A percentile compares a stretch with the other conserved stretches of the same genome.
phyloP scores from a whole-genome alignment of 371 early-diverging fungal species.

The Basidiobolus meristosporus region DNA sequence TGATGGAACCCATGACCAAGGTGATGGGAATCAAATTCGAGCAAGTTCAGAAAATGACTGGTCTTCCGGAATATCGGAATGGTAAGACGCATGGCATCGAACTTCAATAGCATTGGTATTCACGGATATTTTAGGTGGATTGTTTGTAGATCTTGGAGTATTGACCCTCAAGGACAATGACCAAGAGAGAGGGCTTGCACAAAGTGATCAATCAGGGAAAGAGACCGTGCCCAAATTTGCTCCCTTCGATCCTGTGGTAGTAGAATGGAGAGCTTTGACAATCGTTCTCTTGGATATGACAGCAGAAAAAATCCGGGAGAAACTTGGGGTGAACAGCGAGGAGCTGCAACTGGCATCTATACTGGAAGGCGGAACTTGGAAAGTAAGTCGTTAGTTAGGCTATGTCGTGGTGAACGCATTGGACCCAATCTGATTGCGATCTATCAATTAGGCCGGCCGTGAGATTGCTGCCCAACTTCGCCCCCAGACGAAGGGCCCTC shows the following conservation, averaged over 20 bases:
- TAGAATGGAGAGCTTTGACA: slow-evolving; percentile 87
- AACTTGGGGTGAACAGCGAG: slow-evolving; percentile 22
- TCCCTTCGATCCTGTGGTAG: slow-evolving; percentile 57
- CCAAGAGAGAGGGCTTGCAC: slow-evolving; percentile 13
- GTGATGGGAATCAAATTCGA: slow-evolving; percentile 26
- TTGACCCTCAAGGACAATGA: slow-evolving; percentile 18
- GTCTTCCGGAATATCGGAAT: slow-evolving; percentile 85
- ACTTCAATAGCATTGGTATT: background rate
- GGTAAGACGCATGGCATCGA: slow-evolving; percentile 16
- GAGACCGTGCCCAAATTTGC: slow-evolving; percentile 47
- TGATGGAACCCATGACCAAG: slow-evolving; percentile 60
- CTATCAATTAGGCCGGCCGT: slow-evolving; percentile 53
- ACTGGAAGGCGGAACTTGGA: slow-evolving; percentile 84
- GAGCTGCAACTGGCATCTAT: slow-evolving; percentile 64
- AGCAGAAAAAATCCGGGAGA: slow-evolving; percentile 35
- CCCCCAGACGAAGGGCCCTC: slow-evolving; percentile 63
- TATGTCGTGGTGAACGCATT: too few species aligned
- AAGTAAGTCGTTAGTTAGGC: slow-evolving; percentile 13
- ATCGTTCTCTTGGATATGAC: slow-evolving; percentile 63
- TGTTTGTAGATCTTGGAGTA: slow-evolving; percentile 49
- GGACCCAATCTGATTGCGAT: slow-evolving; percentile 2
- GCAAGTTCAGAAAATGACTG: slow-evolving; percentile 53
- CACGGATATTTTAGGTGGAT: slow-evolving; percentile 16
- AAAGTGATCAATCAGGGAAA: slow-evolving; percentile 2
- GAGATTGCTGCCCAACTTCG: slow-evolving; percentile 65